Base-by-base conservation (phyloP, 129 eudicot species). In the Chrysanthemum makinoi region DNA sequence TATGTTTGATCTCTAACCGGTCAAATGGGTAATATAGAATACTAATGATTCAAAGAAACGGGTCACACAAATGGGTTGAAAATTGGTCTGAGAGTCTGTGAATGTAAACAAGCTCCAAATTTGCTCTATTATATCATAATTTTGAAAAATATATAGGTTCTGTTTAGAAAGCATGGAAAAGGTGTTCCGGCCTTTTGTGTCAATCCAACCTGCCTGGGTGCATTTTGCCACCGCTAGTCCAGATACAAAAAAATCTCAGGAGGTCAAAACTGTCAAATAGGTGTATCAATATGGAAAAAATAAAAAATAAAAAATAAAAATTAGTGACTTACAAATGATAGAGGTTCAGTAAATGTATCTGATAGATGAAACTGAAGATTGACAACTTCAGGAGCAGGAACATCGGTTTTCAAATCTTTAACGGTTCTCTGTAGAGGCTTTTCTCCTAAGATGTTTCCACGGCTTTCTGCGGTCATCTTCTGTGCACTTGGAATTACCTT, bases 401-500 rank as follows among this genome's bases (percentile, higher is more conserved):
- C 81, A 66, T 80, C 69, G 22, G 86, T 70, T 75, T 62, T 79
- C 49, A 76, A 35, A 54, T 85, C 91, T 69, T 58, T 87, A 17
- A 70, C 67, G 55, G 85, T 87, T 79, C 88, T 87, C 72, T 87
- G 82, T 61, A 94, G 77, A 59, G 99, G 93, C 62, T 85, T 94
- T 79, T 94, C 99, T 28, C 99, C 99, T 81, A 94, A 84, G 66
- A 94, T 82, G 58, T 71, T 79, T 47, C 97, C 99, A 75, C 99
- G 99, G 64, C 82, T 83, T 77, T 87, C 97, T 33, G 99, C 99
- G 14, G 93, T 90, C 96, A 94, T 72, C 77, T 87, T 86, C 75
- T 84, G 84, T 46, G 75, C 70, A 62, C 68, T 77, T 63, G 80
- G 80, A 69, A 68, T 17, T 54, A 57, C 53, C 78, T 84, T 87